Base-by-base conservation (phyloP, 345 rosid genomes). In the Ailanthus altissimus region DNA sequence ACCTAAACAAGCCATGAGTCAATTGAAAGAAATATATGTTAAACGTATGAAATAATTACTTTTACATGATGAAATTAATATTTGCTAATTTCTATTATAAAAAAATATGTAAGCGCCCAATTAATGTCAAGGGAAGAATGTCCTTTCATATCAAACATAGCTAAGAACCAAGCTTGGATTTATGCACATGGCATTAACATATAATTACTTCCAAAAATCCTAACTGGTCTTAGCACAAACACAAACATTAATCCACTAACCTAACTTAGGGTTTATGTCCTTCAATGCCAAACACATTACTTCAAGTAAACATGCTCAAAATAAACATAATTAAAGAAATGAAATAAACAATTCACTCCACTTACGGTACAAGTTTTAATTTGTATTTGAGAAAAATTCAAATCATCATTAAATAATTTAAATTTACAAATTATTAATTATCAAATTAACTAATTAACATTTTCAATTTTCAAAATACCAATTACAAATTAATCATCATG, bases 181-280 rank as follows among this genome's bases (percentile, higher is more conserved):
- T n/a, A n/a, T n/a, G 53, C 15, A 25, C 23, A 14, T 0, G 38
- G 57, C 56, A 71, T 43, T 16, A 72, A 42, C n/a, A 7, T 25
- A 15, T 12, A 20, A 10, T 15, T 42, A 72, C 53, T 40, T 20
- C 36, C 28, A 32, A 32, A 20, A 61, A 73, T 58, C 77, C 57
- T 46, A 73, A 73, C 67, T 53, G 16, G 13, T 28, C 36, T 59
- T 45, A 47, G 46, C 45, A 26, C 13, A 73, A 60, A 23, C 76
- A 47, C 43, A 71, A 5, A 18, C 11, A 21, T 18, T 16, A 18
- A 21, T 63, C 16, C 23, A 38, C 36, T 40, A 63, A 38, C 0
- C 45, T 36, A 62, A 18, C 42, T 10, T 36, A 40, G 49, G 20
- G 49, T 54, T 54, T 36, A 53, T 36, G 49, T 12, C 11, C 64